phyloP scores from a whole-genome alignment of 257 asterid species.

The Salvia rosmarinus region DNA sequence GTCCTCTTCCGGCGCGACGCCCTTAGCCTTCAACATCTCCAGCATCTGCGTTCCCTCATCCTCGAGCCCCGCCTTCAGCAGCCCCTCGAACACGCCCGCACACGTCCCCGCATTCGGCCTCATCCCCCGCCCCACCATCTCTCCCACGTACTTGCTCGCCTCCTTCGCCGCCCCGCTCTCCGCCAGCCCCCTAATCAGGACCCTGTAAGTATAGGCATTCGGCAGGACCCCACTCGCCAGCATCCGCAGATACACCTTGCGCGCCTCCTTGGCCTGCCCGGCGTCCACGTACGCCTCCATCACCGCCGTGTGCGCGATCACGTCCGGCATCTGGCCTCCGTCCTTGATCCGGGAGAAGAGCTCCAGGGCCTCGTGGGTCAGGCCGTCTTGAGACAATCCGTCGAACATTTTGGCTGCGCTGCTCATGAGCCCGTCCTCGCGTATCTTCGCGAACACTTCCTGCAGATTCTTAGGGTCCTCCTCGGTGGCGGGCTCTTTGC shows the following conservation, averaged over 20 bases:
- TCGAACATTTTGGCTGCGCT: slow-evolving; percentile 95
- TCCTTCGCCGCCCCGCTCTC: slow-evolving; percentile 61
- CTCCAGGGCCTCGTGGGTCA: slow-evolving; percentile 85
- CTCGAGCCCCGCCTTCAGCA: slow-evolving; percentile 53
- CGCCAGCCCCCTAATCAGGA: slow-evolving; percentile 57
- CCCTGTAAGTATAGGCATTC: slow-evolving; percentile 65
- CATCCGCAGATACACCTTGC: slow-evolving; percentile 69
- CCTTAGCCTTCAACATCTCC: slow-evolving; percentile 67
- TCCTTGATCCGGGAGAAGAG: slow-evolving; percentile 75
- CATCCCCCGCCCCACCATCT: slow-evolving; percentile 77
- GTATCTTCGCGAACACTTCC: slow-evolving; percentile 68
- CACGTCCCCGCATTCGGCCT: slow-evolving; percentile 58
- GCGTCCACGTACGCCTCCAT: slow-evolving; percentile 81
- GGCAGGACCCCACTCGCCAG: slow-evolving; percentile 72
- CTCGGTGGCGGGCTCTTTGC: slow-evolving; percentile 51
- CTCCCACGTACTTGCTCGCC: slow-evolving; percentile 59
- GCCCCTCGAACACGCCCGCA: slow-evolving; percentile 54
- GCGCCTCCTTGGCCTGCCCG: slow-evolving; percentile 68
- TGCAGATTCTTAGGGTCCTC: slow-evolving; percentile 77
- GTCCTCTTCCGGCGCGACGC: slow-evolving; percentile 60
- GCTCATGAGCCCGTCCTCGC: slow-evolving; percentile 66
- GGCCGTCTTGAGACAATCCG: slow-evolving; percentile 91
- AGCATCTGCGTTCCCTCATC: slow-evolving; percentile 58
- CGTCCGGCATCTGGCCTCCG: slow-evolving; percentile 74
- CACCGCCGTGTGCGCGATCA: slow-evolving; percentile 87